These are phyloP conservation scores for Sonneratia alba DNA, from an alignment of 345 rosid genomes.

Conservation along the genomic window DNA sequence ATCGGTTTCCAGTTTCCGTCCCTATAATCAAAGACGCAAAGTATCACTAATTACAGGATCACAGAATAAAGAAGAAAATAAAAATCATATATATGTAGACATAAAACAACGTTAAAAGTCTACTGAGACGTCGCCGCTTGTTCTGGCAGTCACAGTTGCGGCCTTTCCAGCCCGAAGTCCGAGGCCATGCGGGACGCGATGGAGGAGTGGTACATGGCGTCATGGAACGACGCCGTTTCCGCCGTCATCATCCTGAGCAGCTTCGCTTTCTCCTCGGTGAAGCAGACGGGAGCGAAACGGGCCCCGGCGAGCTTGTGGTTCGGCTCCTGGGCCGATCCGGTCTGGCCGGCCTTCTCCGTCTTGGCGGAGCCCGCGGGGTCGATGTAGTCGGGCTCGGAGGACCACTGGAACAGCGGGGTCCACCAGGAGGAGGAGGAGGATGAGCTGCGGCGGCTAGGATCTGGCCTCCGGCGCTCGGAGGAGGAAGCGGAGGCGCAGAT, in stretches of 20 bases:
- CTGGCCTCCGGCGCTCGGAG: conserved; percentile 14
- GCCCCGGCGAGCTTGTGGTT: conserved; percentile 2
- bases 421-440: conserved; percentile 38
- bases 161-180: conserved; percentile 20
- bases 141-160: conserved; percentile 10
- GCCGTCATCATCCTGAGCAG: conserved; percentile 42
- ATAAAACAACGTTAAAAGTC: background rate
- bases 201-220: conserved; percentile 66
- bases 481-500: conserved; percentile 37
- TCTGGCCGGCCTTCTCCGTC: background rate
- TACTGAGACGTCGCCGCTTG: conserved; percentile 1
- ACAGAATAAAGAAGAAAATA: background rate
- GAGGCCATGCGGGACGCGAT: conserved; percentile 65
- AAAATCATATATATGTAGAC: too few relatives aligned
- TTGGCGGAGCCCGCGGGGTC: conserved; percentile 2
- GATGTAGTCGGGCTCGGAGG: conserved; percentile 59
- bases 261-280: conserved; percentile 68
- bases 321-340: conserved; percentile 11
- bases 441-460: conserved; percentile 4
- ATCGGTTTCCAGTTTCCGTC: background rate
- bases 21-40: too few relatives aligned
- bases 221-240: conserved; percentile 48
- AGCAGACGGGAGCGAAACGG: conserved; percentile 30
- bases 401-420: conserved; percentile 57
- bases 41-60: too few relatives aligned